A percentile compares a stretch with the other conserved stretches of the same genome.
These are phyloP conservation scores for Phaffia tasmanica DNA, from an alignment of 768 basidiomycete species.

Conservation along the genomic window DNA sequence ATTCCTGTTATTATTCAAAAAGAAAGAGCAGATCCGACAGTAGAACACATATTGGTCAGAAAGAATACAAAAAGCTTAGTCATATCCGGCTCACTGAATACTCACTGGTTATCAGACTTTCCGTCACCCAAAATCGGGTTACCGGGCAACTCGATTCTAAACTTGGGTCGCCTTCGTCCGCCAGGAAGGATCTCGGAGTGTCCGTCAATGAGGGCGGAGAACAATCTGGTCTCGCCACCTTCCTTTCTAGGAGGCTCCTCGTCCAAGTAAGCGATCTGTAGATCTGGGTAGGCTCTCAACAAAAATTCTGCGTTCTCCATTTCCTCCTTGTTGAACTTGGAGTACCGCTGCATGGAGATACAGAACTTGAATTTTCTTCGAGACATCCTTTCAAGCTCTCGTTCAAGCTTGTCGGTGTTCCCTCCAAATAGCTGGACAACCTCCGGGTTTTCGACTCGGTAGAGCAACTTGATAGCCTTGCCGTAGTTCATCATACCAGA, in stretches of 20 bases:
- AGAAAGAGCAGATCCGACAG: background rate
- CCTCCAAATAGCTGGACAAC: constrained; percentile 95
- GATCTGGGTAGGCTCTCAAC: constrained; percentile 90
- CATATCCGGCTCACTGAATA: background rate
- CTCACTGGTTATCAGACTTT: constrained; percentile 88
- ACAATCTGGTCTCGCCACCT: constrained; percentile 87
- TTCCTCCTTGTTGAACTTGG: constrained; percentile 99
- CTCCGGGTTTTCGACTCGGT: constrained; percentile 98
- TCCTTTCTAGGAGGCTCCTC: constrained; percentile 90
- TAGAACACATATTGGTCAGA: background rate
- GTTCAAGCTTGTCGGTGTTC: constrained; percentile 91
- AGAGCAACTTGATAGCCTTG: constrained; percentile 98
- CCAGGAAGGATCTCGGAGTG: constrained; percentile 91
- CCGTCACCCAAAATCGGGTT: constrained; percentile 99
- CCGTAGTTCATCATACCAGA: constrained; percentile 99
- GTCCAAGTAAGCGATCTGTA: constrained; percentile 96
- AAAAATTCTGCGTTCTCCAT: constrained; percentile 98
- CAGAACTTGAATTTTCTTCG: constrained; percentile 98
- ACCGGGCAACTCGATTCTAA: constrained; percentile 94
- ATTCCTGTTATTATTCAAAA: constrained; percentile 43
- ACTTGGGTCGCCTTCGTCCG: constrained; percentile 84
- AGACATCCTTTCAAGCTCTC: constrained; percentile 94
- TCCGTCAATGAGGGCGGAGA: constrained; percentile 92
- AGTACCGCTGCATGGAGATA: constrained; percentile 98
- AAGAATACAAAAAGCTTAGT: background rate